Evolutionary conservation across 306 rosid species (phyloP).

Genomic region (Vigna radiata): DNA sequence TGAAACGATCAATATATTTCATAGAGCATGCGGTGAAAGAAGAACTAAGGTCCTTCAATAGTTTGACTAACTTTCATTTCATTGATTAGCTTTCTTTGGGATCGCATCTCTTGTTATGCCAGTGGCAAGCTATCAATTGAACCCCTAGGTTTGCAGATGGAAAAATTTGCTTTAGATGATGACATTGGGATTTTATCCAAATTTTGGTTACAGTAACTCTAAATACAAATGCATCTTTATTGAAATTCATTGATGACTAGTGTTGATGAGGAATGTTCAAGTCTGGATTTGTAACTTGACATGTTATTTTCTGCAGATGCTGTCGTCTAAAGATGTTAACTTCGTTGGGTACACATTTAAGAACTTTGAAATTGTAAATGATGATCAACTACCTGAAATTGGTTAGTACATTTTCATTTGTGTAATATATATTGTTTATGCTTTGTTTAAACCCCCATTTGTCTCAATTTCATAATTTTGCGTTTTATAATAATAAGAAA

Average conservation of each 20-base stretch:
- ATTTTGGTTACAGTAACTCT: constrained; percentile 20
- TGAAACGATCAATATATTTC: constrained; percentile 31
- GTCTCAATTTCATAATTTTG: constrained; percentile 12
- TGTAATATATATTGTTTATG: constrained; percentile 22
- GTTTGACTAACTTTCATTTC: constrained; percentile 27
- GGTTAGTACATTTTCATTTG: constrained; percentile 56
- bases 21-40: constrained; percentile 15
- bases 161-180: constrained; percentile 34
- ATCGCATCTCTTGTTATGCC: constrained; percentile 12
- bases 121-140: constrained; percentile 29
- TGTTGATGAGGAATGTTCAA: constrained; percentile 26
- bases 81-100: constrained; percentile 24
- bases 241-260: constrained; percentile 22
- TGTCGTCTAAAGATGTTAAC: constrained; percentile 91
- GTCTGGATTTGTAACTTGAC: constrained; percentile 45
- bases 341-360: constrained; percentile 97
- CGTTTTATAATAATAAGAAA: background rate
- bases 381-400: constrained; percentile 86
- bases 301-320: constrained; percentile 73
- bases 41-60: constrained; percentile 20
- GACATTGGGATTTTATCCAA: constrained; percentile 20
- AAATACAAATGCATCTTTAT: background rate
- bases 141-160: constrained; percentile 24
- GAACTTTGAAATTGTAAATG: constrained; percentile 91
- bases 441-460: constrained; percentile 18